Conservation (phyloP, 2,329 filamentous ascomycete species). For the Xylariaceae sp. region DNA sequence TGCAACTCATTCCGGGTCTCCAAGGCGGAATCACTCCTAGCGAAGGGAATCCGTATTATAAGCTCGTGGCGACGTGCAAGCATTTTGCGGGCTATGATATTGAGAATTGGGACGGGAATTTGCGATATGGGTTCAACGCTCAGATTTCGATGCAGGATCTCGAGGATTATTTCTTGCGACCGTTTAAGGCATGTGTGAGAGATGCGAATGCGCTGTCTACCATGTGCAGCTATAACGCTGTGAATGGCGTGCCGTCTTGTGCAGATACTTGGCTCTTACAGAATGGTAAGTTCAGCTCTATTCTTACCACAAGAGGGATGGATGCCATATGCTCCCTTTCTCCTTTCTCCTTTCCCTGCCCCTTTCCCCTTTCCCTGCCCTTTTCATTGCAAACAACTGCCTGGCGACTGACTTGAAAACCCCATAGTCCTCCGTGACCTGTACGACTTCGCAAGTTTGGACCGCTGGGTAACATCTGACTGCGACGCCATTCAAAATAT, state of each 20-base stretch:
- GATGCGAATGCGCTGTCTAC: slow-evolving; percentile 53
- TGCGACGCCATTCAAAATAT: slow-evolving; percentile 61
- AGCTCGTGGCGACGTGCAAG: slow-evolving; percentile 54
- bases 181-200: slow-evolving; percentile 59
- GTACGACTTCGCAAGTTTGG: slow-evolving; percentile 58
- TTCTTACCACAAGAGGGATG: not conserved
- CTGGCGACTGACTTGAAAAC: not conserved
- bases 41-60: slow-evolving; percentile 24
- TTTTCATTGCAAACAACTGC: not conserved
- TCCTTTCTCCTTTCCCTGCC: too few species aligned
- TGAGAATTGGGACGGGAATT: slow-evolving; percentile 42
- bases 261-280: slow-evolving; percentile 59
- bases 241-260: slow-evolving; percentile 64
- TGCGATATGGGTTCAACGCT: slow-evolving; percentile 53
- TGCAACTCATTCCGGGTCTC: slow-evolving; percentile 50
- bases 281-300: not conserved
- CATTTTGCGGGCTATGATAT: slow-evolving; percentile 57
- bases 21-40: slow-evolving; percentile 39
- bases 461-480: slow-evolving; percentile 62
- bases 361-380: too few species aligned
- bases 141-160: slow-evolving; percentile 58
- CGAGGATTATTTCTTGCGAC: slow-evolving; percentile 62
- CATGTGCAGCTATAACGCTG: slow-evolving; percentile 60
- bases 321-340: too few species aligned
- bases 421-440: slow-evolving; percentile 53